These are phyloP conservation scores for Seminavis robusta DNA, from an alignment of 108 stramenopile genomes.

Conservation along the genomic window DNA sequence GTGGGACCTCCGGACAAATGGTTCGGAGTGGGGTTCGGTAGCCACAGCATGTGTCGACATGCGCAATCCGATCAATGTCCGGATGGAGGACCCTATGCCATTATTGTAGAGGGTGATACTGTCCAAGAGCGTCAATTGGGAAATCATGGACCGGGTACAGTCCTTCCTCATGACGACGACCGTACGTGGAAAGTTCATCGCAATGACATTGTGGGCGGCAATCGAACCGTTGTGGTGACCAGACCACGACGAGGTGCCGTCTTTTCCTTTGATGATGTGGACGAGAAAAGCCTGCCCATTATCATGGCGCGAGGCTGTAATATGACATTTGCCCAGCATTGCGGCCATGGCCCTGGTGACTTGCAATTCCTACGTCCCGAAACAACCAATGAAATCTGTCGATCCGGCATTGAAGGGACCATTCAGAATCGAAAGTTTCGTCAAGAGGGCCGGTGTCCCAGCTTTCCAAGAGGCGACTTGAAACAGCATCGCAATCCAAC, in stretches of 20 bases:
- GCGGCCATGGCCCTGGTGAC: slow-evolving; percentile 22
- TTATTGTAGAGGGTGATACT: slow-evolving; percentile 13
- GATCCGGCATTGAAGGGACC: slow-evolving; percentile 26
- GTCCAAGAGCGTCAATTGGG: slow-evolving; percentile 30
- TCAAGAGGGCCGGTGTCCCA: slow-evolving; percentile 19
- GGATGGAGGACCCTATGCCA: slow-evolving; percentile 29
- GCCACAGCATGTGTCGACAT: slow-evolving; percentile 30
- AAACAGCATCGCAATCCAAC: slow-evolving; percentile 28
- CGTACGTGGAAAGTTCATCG: neutral
- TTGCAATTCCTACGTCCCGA: slow-evolving; percentile 14
- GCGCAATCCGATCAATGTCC: slow-evolving; percentile 39
- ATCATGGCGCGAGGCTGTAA: slow-evolving; percentile 31
- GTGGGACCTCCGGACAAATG: slow-evolving; percentile 16
- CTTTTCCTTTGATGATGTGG: slow-evolving; percentile 21
- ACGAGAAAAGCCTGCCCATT: slow-evolving; percentile 5
- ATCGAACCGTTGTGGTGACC: slow-evolving; percentile 11
- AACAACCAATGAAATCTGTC: slow-evolving; percentile 7
- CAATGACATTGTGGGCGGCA: slow-evolving; percentile 6
- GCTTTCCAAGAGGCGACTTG: slow-evolving; percentile 26
- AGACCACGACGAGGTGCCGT: slow-evolving; percentile 19
- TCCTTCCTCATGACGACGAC: too few relatives aligned
- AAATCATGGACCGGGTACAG: slow-evolving; percentile 28
- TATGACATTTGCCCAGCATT: slow-evolving; percentile 25
- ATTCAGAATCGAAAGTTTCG: slow-evolving; percentile 19
- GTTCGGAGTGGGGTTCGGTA: slow-evolving; percentile 29